These are phyloP conservation scores for Myxozyma neotropica DNA, from an alignment of 805 yeast genomes.

Conservation along the genomic window DNA sequence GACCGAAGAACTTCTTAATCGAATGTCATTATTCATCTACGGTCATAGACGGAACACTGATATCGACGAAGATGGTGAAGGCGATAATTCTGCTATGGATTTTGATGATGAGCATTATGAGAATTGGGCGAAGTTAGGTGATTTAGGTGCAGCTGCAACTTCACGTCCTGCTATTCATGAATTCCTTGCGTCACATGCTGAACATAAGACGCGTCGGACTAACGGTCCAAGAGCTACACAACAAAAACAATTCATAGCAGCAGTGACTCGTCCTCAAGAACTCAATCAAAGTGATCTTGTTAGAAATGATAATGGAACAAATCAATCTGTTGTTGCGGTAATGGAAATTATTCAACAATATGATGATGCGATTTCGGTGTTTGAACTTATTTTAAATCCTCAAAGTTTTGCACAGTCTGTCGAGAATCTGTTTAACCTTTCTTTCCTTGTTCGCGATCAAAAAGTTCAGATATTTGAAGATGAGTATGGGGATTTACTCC, in stretches of 20 bases:
- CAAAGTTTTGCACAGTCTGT: conserved; percentile 73
- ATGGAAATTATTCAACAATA: conserved; percentile 7
- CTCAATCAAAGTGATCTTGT: conserved; percentile 10
- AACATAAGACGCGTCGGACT: conserved; percentile 14
- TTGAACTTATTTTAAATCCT: conserved; percentile 73
- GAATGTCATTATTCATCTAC: conserved; percentile 10
- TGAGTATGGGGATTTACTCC: conserved; percentile 30
- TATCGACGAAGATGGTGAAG: conserved; percentile 7
- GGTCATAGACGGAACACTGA: conserved; percentile 12
- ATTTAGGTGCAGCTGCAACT: conserved; percentile 13
- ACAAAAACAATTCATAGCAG: conserved; percentile 7
- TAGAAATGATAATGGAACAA: conserved; percentile 21
- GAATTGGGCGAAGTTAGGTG: conserved; percentile 26
- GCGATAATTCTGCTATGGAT: conserved; percentile 8
- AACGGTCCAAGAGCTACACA: conserved; percentile 5
- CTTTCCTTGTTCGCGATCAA: conserved; percentile 79
- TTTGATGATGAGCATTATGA: conserved; percentile 14
- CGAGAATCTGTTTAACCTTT: conserved; percentile 80
- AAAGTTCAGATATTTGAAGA: conserved; percentile 58
- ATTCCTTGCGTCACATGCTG: conserved; percentile 16
- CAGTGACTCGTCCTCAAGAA: conserved; percentile 11
- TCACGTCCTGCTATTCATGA: conserved; percentile 21
- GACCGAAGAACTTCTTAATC: conserved; percentile 24
- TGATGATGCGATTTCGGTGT: conserved; percentile 54
- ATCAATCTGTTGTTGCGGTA: conserved; percentile 21